Percentiles rank a stretch among this genome's conserved stretches.
Conservation (phyloP, 148 eudicot species). For the Cornus kousa region DNA sequence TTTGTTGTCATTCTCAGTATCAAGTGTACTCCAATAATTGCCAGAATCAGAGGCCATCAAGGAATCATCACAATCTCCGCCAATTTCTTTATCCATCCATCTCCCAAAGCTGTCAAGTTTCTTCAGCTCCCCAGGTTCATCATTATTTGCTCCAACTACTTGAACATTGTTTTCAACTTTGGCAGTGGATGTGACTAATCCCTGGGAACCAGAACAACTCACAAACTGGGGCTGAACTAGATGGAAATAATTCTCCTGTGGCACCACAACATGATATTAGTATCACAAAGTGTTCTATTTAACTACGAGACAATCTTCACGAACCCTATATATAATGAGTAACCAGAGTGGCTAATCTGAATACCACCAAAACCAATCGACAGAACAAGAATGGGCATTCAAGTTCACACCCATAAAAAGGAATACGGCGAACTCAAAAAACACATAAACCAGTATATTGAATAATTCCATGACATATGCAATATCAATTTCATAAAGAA, state of each 20-base stretch:
- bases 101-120: slow-evolving; percentile 69
- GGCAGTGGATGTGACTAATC: background rate
- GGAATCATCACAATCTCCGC: slow-evolving; percentile 47
- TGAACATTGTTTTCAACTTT: slow-evolving; percentile 7
- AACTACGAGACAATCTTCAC: no score
- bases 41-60: slow-evolving; percentile 45
- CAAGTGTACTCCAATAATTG: slow-evolving; percentile 53
- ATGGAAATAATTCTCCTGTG: slow-evolving; percentile 6
- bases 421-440: background rate
- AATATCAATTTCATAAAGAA: background rate
- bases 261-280: slow-evolving; percentile 2
- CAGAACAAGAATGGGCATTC: background rate
- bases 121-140: slow-evolving; percentile 41
- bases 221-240: slow-evolving; percentile 1
- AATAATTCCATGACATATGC: background rate
- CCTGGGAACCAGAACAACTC: slow-evolving; percentile 9
- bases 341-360: background rate
- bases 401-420: background rate
- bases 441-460: background rate
- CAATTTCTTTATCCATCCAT: slow-evolving; percentile 67
- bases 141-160: slow-evolving; percentile 15
- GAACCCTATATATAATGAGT: background rate
- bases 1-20: slow-evolving; percentile 38
- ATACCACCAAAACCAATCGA: background rate
- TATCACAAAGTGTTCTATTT: background rate